Evolutionary conservation across 495 filamentous ascomycete genomes (phyloP), one percentile per base, ranked within the genome.

Genomic region (Penicillium tannophilum): DNA sequence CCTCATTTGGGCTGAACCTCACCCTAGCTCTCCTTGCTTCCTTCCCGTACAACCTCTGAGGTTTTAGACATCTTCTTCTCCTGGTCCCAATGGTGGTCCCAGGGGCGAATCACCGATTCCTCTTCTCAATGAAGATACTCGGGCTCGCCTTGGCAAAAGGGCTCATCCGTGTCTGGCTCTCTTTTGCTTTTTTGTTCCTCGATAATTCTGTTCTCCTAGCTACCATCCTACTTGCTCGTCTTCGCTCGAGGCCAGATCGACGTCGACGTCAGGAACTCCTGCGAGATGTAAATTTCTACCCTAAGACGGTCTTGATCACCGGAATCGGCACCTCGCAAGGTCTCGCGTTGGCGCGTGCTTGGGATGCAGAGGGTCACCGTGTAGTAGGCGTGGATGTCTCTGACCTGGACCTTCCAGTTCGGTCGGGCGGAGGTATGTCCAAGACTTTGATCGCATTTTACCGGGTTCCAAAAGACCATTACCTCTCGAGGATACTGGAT

Each of bases 331-430:
- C 89, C 71, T 69, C 80, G 19, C 88, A 89, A 64, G 89, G 87
- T 30, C 75, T 92, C 0, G 68, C 75, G 0, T 61, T 93, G 4
- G 87, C 89, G n/a, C 83, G 90, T 17, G 63, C 81, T 8, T 90
- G 91, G 73, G 77, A 86, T 58, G 65, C 79, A 35, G 79, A 84
- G 2, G 87, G 88, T 8, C 88, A 92, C 69, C 77, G 78, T 33
- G 88, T 92, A 41, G 81, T 93, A 35, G 90, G 89, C 6, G 87
- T 86, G 4, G 89, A 90, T 64, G 82, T 90, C 48, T 76, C 81
- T 26, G 78, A 80, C n/a, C 59, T 85, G 30, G 76, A 79, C n/a
- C 59, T 85, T 72, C n/a, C 67, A 9, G 51, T 77, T 71, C 58
- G 67, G 42, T 63, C 71, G 42, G 60, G 80, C 51, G 61, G 72